Percentiles rank a stretch among this genome's conserved stretches.
These are phyloP conservation scores for Trypanosoma vivax DNA, from an alignment of 208 protist genomes.

Conservation along the genomic window DNA sequence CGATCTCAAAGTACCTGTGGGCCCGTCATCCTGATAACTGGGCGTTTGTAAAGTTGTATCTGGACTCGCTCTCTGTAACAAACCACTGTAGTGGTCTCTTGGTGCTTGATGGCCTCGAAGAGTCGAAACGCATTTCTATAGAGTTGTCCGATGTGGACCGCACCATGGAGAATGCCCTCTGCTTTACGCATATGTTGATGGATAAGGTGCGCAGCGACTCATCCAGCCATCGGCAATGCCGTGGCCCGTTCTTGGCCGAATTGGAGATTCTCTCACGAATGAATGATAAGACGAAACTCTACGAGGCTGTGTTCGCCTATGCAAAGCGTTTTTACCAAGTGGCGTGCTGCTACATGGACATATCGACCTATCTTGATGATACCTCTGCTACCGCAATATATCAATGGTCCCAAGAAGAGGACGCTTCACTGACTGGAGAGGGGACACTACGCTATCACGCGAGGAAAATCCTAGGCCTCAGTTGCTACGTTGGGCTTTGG, in stretches of 20 bases:
- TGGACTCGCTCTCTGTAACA: slow-evolving; percentile 32
- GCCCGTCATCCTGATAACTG: slow-evolving; percentile 70
- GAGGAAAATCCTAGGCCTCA: slow-evolving; percentile 59
- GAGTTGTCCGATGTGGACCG: slow-evolving; percentile 29
- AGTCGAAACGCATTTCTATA: slow-evolving; percentile 29
- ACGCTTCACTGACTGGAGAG: background rate
- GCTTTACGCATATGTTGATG: slow-evolving; percentile 23
- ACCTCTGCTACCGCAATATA: slow-evolving; percentile 42
- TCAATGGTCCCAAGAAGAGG: slow-evolving; percentile 33
- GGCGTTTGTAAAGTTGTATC: slow-evolving; percentile 57
- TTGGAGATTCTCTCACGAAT: slow-evolving; percentile 49
- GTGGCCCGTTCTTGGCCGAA: slow-evolving; percentile 78
- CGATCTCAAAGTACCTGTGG: slow-evolving; percentile 55
- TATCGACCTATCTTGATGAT: slow-evolving; percentile 70
- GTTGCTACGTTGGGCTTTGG: slow-evolving; percentile 67
- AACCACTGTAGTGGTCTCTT: slow-evolving; percentile 9
- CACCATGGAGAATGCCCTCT: slow-evolving; percentile 41
- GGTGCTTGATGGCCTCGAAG: slow-evolving; percentile 23
- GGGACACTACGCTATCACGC: slow-evolving; percentile 34
- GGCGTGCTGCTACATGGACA: slow-evolving; percentile 76
- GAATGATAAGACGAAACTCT: slow-evolving; percentile 15
- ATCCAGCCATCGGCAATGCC: slow-evolving; percentile 31
- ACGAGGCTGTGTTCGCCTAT: slow-evolving; percentile 46
- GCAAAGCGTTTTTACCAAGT: slow-evolving; percentile 64
- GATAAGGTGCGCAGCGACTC: slow-evolving; percentile 17